These are phyloP conservation scores for Stellera chamaejasme DNA, from an alignment of 345 rosid species.

Conservation along the genomic window DNA sequence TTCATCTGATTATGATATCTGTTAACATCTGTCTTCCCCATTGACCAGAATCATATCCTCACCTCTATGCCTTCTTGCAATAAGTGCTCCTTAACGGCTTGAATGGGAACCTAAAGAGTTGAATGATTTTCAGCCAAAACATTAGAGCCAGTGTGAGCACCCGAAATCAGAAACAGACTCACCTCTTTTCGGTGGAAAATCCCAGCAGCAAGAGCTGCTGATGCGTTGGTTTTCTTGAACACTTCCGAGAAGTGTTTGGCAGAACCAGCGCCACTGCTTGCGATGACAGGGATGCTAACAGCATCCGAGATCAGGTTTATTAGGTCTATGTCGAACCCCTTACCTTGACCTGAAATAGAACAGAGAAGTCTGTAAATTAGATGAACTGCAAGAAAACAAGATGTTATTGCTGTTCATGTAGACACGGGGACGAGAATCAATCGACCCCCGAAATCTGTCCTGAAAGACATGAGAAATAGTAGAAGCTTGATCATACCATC, in stretches of 20 bases:
- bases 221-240: slow-evolving; percentile 68
- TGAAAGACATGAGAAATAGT: too few relatives aligned
- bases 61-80: slow-evolving; percentile 61
- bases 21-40: too few relatives aligned
- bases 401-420: too few relatives aligned
- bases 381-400: too few relatives aligned
- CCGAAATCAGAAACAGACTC: background rate
- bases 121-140: background rate
- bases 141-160: background rate
- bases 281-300: slow-evolving; percentile 90
- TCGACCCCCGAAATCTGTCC: too few relatives aligned
- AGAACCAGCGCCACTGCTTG: slow-evolving; percentile 95
- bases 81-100: slow-evolving; percentile 68
- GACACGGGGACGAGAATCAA: too few relatives aligned
- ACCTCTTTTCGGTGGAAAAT: slow-evolving; percentile 98
- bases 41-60: slow-evolving; percentile 30
- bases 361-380: too few relatives aligned
- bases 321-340: slow-evolving; percentile 78
- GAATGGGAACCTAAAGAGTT: slow-evolving; percentile 66
- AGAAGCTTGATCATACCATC: slow-evolving; percentile 45
- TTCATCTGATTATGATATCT: background rate
- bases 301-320: slow-evolving; percentile 79
- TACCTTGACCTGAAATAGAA: slow-evolving; percentile 73
- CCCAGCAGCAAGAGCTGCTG: slow-evolving; percentile 97
- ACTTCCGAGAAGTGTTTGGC: slow-evolving; percentile 82